phyloP scores from a whole-genome alignment of 2,329 filamentous ascomycete genomes.

The Phyllosticta citribraziliensis region DNA sequence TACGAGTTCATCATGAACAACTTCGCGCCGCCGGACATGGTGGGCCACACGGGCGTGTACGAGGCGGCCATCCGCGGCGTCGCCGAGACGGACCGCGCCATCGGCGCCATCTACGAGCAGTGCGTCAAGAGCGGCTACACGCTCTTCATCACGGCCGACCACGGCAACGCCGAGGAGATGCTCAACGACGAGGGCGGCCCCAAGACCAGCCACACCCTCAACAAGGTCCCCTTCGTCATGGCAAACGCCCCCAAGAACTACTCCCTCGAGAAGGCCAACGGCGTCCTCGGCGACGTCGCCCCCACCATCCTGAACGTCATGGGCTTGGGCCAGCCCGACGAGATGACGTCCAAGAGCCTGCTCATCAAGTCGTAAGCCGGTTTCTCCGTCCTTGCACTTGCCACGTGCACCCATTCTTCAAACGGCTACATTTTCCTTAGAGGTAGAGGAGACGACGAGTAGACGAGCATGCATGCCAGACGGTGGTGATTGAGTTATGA shows the following conservation, averaged over 20 bases:
- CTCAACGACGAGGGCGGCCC: conserved; percentile 90
- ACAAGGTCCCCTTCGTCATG: conserved; percentile 98
- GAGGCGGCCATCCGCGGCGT: conserved; percentile 82
- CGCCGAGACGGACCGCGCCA: conserved; percentile 83
- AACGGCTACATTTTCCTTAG: no score
- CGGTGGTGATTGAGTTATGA: no score
- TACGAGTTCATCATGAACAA: conserved; percentile 99
- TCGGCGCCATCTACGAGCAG: conserved; percentile 81
- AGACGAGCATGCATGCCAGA: no score
- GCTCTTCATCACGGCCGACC: conserved; percentile 91
- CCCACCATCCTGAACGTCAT: conserved; percentile 87
- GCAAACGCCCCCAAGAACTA: conserved; percentile 87
- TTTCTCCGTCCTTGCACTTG: not conserved
- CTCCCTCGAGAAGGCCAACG: conserved; percentile 72
- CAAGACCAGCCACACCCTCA: conserved; percentile 96
- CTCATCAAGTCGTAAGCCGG: conserved; percentile 56
- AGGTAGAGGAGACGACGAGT: no score
- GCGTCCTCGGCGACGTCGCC: conserved; percentile 93
- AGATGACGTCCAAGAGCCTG: conserved; percentile 83
- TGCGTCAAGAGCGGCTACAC: conserved; percentile 91
- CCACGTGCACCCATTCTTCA: not conserved
- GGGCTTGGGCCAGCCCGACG: conserved; percentile 80
- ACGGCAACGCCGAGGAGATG: conserved; percentile 99
- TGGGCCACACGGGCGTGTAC: conserved; percentile 96
- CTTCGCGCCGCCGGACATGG: conserved; percentile 98